Conservation (phyloP, 23 red algal genomes). For the Rhodosorus marinus region DNA sequence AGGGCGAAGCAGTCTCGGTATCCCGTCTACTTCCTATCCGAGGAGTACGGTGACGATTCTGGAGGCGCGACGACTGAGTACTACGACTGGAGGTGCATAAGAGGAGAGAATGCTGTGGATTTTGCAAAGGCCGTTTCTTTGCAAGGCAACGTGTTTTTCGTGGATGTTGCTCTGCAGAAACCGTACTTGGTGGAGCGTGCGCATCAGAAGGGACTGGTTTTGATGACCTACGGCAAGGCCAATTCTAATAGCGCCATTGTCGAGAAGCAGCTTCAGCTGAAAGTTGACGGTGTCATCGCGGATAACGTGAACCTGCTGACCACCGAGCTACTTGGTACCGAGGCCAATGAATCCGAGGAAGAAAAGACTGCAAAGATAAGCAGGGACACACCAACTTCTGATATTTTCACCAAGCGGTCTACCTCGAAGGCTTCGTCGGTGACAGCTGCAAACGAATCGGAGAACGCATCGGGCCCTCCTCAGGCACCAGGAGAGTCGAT, state of each 20-base stretch:
- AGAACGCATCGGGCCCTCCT: too few relatives aligned
- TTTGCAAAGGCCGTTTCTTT: conserved; percentile 24
- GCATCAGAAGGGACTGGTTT: conserved; percentile 6
- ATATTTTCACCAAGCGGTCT: too few relatives aligned
- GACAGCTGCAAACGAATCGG: too few relatives aligned
- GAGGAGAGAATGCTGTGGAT: conserved; percentile 16
- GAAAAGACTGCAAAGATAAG: too few relatives aligned
- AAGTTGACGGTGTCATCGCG: conserved; percentile 74
- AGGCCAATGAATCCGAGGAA: too few relatives aligned
- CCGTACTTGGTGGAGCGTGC: conserved; percentile 1
- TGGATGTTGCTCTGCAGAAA: conserved; percentile 31
- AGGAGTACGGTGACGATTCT: conserved; percentile 42
- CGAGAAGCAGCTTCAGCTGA: conserved; percentile 17
- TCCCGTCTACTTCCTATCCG: conserved; percentile 61
- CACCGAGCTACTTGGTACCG: too few relatives aligned
- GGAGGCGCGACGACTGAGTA: too few relatives aligned
- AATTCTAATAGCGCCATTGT: conserved; percentile 30
- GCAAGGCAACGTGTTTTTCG: conserved; percentile 58
- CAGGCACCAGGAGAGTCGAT: too few relatives aligned
- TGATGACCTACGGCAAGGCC: conserved; percentile 55
- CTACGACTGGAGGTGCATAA: conserved; percentile 31
- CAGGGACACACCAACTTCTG: too few relatives aligned
- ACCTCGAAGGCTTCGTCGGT: too few relatives aligned
- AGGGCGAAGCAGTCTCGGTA: conserved; percentile 55
- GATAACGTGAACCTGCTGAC: conserved; percentile 64